Percentiles rank a stretch among this genome's conserved stretches.
These are phyloP conservation scores for Stephanodiscus minutulus DNA, from an alignment of 108 stramenopile species.

Conservation along the genomic window DNA sequence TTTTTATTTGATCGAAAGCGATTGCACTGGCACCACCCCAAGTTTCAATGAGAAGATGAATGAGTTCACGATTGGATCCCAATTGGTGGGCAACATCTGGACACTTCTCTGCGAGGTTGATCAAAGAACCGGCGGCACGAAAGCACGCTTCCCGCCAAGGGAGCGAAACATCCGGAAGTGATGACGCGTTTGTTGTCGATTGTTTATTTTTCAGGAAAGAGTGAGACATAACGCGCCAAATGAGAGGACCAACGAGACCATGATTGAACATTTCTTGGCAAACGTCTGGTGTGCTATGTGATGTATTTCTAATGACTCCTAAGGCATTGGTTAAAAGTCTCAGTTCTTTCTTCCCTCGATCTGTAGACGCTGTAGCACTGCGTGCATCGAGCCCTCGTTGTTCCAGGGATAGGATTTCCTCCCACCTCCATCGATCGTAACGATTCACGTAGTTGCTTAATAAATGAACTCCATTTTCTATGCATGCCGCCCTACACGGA, in stretches of 20 bases:
- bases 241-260: constrained; percentile 39
- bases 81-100: constrained; percentile 37
- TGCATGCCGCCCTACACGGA: not conserved
- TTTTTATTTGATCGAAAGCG: constrained; percentile 16
- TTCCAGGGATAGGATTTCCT: constrained; percentile 35
- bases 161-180: constrained; percentile 25
- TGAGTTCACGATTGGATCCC: constrained; percentile 32
- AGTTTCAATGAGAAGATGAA: constrained; percentile 49
- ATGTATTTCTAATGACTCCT: constrained; percentile 51
- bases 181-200: not conserved
- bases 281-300: constrained; percentile 53
- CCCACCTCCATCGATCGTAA: constrained; percentile 45
- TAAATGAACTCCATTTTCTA: constrained; percentile 42
- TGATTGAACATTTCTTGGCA: constrained; percentile 37
- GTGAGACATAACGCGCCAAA: constrained; percentile 33
- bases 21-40: constrained; percentile 53
- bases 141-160: constrained; percentile 58
- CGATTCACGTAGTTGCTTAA: constrained; percentile 33
- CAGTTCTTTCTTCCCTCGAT: constrained; percentile 44
- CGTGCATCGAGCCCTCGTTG: not conserved
- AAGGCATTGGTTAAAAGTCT: constrained; percentile 49
- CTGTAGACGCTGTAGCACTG: constrained; percentile 8
- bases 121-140: constrained; percentile 50
- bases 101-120: constrained; percentile 64
- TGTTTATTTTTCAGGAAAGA: constrained; percentile 4